These are phyloP conservation scores for Neoboletus subvelutipes DNA, from an alignment of 768 basidiomycete genomes.

Conservation along the genomic window DNA sequence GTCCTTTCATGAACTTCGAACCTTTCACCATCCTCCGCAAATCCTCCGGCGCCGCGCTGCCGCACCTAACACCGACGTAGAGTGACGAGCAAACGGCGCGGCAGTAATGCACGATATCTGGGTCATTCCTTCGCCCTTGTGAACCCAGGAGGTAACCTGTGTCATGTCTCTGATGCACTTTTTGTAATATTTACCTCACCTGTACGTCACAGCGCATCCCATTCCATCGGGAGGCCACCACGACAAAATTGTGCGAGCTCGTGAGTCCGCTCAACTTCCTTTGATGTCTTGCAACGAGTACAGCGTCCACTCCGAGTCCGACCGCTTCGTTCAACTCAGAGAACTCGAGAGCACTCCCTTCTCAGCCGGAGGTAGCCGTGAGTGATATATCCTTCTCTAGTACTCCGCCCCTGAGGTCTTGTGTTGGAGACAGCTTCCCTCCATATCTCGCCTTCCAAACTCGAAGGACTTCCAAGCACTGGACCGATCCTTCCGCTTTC, in stretches of 20 bases:
- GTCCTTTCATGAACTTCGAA: neutral
- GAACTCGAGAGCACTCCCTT: constrained; percentile 36
- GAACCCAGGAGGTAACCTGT: constrained; percentile 8
- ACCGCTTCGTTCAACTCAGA: constrained; percentile 44
- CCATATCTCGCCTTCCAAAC: constrained; percentile 35
- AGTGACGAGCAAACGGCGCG: neutral
- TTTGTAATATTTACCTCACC: constrained; percentile 36
- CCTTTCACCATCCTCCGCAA: neutral
- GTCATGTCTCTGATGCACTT: constrained; percentile 43
- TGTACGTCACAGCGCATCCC: neutral
- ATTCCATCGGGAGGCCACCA: constrained; percentile 31
- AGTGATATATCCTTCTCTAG: neutral
- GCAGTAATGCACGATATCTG: neutral
- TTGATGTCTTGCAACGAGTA: constrained; percentile 64
- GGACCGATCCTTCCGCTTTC: constrained; percentile 43
- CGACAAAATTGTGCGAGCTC: constrained; percentile 17
- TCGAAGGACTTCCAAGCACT: constrained; percentile 28
- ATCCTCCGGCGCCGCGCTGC: neutral
- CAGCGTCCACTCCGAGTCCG: constrained; percentile 43
- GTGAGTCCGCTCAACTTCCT: constrained; percentile 42
- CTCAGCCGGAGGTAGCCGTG: constrained; percentile 14
- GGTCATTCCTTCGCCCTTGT: neutral
- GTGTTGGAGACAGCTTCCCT: constrained; percentile 6
- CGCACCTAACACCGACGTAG: neutral
- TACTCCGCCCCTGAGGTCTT: neutral